Evolutionary conservation across 345 rosid species (phyloP).

Genomic region (Bruguiera gymnorhiza): DNA sequence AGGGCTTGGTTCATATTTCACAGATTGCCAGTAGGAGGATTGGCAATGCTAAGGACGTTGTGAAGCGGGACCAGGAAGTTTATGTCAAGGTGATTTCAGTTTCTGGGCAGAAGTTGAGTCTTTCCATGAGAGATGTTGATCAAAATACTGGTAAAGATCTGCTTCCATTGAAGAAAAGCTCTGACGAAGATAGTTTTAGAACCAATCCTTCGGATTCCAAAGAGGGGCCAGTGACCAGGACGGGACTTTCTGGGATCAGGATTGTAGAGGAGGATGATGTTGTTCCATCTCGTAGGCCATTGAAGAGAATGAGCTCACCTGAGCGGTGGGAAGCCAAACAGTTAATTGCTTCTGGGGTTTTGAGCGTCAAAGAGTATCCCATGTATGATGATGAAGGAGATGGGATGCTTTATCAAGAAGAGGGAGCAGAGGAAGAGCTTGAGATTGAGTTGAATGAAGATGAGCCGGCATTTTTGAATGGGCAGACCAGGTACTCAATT

Average conservation of each 20-base stretch:
- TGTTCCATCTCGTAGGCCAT: conserved; percentile 58
- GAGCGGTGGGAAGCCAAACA: conserved; percentile 92
- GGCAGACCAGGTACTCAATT: conserved; percentile 66
- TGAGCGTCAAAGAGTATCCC: conserved; percentile 57
- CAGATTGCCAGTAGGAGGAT: conserved; percentile 74
- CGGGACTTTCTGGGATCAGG: conserved; percentile 74
- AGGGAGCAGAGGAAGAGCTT: conserved; percentile 87
- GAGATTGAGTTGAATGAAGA: conserved; percentile 93
- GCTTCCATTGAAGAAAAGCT: conserved; percentile 61
- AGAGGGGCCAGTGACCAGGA: conserved; percentile 54
- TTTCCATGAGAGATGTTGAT: conserved; percentile 87
- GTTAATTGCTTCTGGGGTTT: conserved; percentile 83
- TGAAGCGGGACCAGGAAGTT: conserved; percentile 76
- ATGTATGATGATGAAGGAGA: conserved; percentile 85
- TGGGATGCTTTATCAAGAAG: conserved; percentile 77
- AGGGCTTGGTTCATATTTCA: conserved; percentile 85
- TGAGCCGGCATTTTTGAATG: conserved; percentile 82
- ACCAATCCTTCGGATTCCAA: conserved; percentile 50
- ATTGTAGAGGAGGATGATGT: conserved; percentile 58
- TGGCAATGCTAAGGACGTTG: conserved; percentile 55
- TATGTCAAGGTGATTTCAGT: conserved; percentile 74
- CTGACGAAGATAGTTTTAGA: conserved; percentile 50
- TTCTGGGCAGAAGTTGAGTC: conserved; percentile 56
- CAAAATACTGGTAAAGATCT: conserved; percentile 80
- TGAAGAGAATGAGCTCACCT: conserved; percentile 87